phyloP scores from a whole-genome alignment of 139 green algal species.

The Chlorella sp. region DNA sequence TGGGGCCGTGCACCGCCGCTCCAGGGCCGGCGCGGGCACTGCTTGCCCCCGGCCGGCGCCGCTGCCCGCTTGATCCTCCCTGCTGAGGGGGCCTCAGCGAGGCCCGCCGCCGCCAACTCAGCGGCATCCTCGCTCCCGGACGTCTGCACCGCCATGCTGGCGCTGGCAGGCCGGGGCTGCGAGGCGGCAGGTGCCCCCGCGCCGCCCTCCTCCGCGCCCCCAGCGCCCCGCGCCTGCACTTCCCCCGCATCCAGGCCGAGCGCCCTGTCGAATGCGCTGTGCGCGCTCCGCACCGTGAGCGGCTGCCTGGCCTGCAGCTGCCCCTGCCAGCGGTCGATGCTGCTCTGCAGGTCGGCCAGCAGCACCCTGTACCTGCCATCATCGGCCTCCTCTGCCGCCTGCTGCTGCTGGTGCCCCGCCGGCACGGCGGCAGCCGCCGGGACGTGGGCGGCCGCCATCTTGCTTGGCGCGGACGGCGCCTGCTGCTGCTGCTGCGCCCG shows the following conservation, averaged over 20 bases:
- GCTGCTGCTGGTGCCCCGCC: background rate
- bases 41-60: too few relatives aligned
- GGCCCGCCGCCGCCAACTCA: too few relatives aligned
- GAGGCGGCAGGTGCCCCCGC: background rate
- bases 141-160: conserved; percentile 7
- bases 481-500: too few relatives aligned
- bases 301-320: conserved; percentile 19
- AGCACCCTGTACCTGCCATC: background rate
- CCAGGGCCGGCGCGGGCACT: too few relatives aligned
- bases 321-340: conserved; percentile 18
- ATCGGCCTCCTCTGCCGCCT: background rate
- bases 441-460: conserved; percentile 1
- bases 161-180: background rate
- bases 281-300: background rate
- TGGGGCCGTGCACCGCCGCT: too few relatives aligned
- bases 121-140: too few relatives aligned
- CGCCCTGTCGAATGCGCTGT: too few relatives aligned
- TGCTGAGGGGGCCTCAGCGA: too few relatives aligned
- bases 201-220: background rate
- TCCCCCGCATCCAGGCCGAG: background rate
- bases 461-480: too few relatives aligned
- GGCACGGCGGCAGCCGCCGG: conserved; percentile 8
- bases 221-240: too few relatives aligned
- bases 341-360: conserved; percentile 17
- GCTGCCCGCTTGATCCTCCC: too few relatives aligned